phyloP scores from a whole-genome alignment of 352 stramenopile species.

The Phytophthora sp. region DNA sequence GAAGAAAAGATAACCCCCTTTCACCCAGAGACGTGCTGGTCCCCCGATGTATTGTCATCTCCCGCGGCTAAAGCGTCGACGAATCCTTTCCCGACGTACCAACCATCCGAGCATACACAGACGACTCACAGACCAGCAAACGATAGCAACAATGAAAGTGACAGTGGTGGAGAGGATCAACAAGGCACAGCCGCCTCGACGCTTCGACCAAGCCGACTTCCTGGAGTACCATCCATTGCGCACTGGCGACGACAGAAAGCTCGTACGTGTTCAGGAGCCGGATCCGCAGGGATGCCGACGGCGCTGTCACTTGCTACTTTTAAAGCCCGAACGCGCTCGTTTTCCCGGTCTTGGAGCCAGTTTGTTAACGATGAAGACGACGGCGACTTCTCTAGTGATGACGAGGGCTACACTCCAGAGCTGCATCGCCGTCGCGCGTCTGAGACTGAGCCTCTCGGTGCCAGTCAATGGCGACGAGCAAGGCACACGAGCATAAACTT shows the following conservation, averaged over 20 bases:
- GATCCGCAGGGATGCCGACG: conserved; percentile 33
- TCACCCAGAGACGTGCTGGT: conserved; percentile 33
- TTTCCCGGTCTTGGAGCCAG: conserved; percentile 35
- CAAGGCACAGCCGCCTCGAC: neutral
- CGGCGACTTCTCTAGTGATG: conserved; percentile 67
- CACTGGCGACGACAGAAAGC: conserved; percentile 46
- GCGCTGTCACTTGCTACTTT: conserved; percentile 40
- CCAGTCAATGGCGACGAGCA: conserved; percentile 34
- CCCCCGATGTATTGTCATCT: conserved; percentile 21
- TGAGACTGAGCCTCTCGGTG: conserved; percentile 22
- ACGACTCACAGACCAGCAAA: neutral
- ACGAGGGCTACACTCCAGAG: conserved; percentile 53
- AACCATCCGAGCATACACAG: conserved; percentile 8
- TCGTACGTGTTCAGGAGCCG: conserved; percentile 46
- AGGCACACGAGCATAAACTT: conserved; percentile 39
- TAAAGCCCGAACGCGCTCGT: conserved; percentile 40
- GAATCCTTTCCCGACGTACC: conserved; percentile 27
- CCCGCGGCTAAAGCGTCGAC: neutral
- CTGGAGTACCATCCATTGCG: conserved; percentile 24
- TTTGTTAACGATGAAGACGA: conserved; percentile 41
- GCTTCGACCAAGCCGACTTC: conserved; percentile 26
- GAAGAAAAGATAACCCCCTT: conserved; percentile 18
- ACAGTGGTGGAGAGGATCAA: conserved; percentile 24
- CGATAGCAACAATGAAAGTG: conserved; percentile 14
- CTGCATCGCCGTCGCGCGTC: conserved; percentile 23